These are phyloP conservation scores for Boletales sp. DNA, from an alignment of 768 basidiomycete genomes.

Conservation along the genomic window DNA sequence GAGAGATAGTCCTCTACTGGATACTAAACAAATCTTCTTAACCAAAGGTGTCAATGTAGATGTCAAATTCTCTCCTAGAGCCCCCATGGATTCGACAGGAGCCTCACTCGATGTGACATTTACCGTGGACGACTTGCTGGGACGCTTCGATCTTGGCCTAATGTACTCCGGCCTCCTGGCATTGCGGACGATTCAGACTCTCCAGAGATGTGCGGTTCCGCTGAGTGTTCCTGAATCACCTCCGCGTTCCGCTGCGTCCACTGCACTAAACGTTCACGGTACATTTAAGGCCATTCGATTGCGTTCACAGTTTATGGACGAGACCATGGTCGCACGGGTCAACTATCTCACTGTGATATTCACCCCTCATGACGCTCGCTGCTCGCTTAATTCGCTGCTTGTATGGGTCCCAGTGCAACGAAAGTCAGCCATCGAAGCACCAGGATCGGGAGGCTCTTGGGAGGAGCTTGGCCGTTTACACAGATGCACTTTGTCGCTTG, in stretches of 20 bases:
- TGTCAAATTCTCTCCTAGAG: constrained; percentile 18
- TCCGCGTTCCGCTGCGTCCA: constrained; percentile 13
- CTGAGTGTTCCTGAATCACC: constrained; percentile 16
- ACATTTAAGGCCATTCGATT: constrained; percentile 47
- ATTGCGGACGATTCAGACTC: constrained; percentile 43
- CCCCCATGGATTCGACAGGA: constrained; percentile 2
- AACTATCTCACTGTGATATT: constrained; percentile 20
- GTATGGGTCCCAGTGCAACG: constrained; percentile 56
- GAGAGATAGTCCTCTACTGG: constrained; percentile 44
- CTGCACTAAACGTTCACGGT: constrained; percentile 27
- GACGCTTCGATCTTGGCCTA: constrained; percentile 58
- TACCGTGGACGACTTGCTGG: constrained; percentile 49
- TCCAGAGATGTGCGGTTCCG: constrained; percentile 27
- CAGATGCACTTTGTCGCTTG: constrained; percentile 43
- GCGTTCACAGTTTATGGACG: constrained; percentile 43
- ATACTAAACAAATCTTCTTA: constrained; percentile 41
- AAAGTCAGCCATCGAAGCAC: constrained; percentile 28
- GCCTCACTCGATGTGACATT: constrained; percentile 41
- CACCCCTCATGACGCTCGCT: constrained; percentile 19
- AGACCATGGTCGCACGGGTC: constrained; percentile 41
- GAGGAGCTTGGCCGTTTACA: constrained; percentile 68
- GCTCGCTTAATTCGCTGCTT: constrained; percentile 41
- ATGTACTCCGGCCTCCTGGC: constrained; percentile 70
- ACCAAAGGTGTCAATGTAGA: constrained; percentile 34
- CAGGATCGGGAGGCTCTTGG: constrained; percentile 48